A percentile compares a stretch with the other conserved stretches of the same genome.
Evolutionary conservation across 106 monocot genomes (phyloP).

Genomic region (Amphibolis antarctica): DNA sequence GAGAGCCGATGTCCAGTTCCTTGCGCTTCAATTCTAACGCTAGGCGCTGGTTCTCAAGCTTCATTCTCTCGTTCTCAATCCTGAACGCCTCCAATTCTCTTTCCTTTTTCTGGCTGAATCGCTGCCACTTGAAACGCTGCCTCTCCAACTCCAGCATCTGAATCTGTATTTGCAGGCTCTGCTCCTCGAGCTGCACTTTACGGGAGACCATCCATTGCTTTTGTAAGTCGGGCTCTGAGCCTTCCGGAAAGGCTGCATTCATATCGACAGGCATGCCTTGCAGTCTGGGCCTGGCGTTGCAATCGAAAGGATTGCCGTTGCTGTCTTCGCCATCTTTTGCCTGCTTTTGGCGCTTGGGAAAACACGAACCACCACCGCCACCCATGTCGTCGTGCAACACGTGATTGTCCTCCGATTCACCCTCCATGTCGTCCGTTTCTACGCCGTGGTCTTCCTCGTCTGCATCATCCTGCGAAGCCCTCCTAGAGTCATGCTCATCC

Average conservation of each 20-base stretch:
- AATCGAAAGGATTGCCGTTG: constrained; percentile 12
- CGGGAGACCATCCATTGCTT: constrained; percentile 22
- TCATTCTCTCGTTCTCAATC: constrained; percentile 65
- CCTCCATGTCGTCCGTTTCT: constrained; percentile 36
- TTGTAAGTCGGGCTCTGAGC: constrained; percentile 13
- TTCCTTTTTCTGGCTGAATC: constrained; percentile 58
- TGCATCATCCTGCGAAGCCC: constrained; percentile 16
- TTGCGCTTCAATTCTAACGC: constrained; percentile 49
- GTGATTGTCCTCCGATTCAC: constrained; percentile 25
- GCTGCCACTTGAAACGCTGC: constrained; percentile 54
- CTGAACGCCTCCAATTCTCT: constrained; percentile 43
- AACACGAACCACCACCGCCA: constrained; percentile 2
- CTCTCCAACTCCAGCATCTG: constrained; percentile 48
- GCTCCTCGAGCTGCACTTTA: constrained; percentile 35
- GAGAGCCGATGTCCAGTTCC: constrained; percentile 29
- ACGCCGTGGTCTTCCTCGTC: constrained; percentile 42
- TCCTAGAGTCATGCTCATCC: constrained; percentile 42
- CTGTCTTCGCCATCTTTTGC: constrained; percentile 20
- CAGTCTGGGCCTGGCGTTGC: constrained; percentile 5
- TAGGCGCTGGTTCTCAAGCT: constrained; percentile 57
- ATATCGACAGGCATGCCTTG: constrained; percentile 31
- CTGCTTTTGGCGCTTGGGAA: constrained; percentile 30
- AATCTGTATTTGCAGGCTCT: constrained; percentile 37
- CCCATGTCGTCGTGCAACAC: constrained; percentile 14
- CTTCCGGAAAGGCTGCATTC: constrained; percentile 33